These are phyloP conservation scores for Naganishia liquefaciens DNA, from an alignment of 1,284 basidiomycete species.

Conservation along the genomic window DNA sequence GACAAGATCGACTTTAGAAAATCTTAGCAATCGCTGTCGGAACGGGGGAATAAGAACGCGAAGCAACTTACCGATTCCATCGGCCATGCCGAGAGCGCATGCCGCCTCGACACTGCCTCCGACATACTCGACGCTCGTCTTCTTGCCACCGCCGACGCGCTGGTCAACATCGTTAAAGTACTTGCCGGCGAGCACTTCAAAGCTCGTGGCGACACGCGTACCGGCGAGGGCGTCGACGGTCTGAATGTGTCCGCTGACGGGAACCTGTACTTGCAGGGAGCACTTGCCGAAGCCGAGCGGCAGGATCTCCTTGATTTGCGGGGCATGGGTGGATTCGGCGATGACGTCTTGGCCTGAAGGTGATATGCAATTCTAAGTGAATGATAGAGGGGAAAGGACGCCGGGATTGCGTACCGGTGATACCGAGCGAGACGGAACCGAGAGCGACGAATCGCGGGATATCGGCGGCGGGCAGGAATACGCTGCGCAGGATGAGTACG, in stretches of 20 bases:
- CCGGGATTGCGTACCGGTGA: constrained; percentile 41
- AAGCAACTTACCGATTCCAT: constrained; percentile 74
- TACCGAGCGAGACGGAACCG: constrained; percentile 71
- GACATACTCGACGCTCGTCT: constrained; percentile 88
- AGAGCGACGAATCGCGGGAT: constrained; percentile 99
- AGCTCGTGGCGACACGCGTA: constrained; percentile 90
- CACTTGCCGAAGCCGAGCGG: constrained; percentile 94
- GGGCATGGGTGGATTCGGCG: constrained; percentile 78
- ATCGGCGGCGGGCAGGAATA: constrained; percentile 95
- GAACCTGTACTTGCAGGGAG: constrained; percentile 90
- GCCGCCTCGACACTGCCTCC: constrained; percentile 98
- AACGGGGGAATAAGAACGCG: neutral
- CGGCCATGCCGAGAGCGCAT: constrained; percentile 91
- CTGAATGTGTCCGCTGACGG: constrained; percentile 71
- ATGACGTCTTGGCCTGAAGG: constrained; percentile 92
- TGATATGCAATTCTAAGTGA: neutral
- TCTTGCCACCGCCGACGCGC: constrained; percentile 52
- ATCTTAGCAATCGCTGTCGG: neutral
- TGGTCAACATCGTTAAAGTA: constrained; percentile 78
- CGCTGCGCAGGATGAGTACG: constrained; percentile 59
- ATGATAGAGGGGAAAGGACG: neutral
- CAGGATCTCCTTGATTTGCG: constrained; percentile 75
- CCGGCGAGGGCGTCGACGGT: constrained; percentile 79
- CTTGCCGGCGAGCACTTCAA: constrained; percentile 78
- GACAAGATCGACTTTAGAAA: constrained; percentile 75